Evolutionary conservation across 768 basidiomycete genomes (phyloP).

Genomic region (Serendipita sp.): DNA sequence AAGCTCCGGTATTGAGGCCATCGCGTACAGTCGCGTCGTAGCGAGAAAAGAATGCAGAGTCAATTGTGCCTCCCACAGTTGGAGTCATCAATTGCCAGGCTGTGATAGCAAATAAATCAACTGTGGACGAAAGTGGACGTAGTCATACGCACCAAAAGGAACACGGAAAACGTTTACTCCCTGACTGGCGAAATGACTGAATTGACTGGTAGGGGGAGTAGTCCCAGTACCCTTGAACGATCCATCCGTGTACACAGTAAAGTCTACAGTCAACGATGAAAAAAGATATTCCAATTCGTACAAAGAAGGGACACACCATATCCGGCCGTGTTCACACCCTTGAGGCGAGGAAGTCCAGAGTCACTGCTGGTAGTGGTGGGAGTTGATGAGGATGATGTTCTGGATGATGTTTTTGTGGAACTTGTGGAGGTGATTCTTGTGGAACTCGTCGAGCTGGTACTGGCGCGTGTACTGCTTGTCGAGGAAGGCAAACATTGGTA

Average conservation of each 20-base stretch:
- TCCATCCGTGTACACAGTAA: constrained; percentile 22
- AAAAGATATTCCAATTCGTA: constrained; percentile 13
- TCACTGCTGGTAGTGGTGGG: no score
- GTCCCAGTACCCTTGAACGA: constrained; percentile 27
- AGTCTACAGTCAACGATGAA: not conserved
- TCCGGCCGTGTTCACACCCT: constrained; percentile 35
- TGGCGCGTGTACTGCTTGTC: no score
- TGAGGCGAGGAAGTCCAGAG: constrained; percentile 22
- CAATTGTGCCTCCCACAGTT: constrained; percentile 31
- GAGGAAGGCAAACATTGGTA: no score
- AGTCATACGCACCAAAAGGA: constrained; percentile 18
- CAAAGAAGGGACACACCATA: constrained; percentile 19
- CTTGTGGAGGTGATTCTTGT: no score
- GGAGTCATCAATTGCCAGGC: constrained; percentile 41
- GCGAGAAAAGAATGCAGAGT: constrained; percentile 27
- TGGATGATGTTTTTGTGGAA: no score
- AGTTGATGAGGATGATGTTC: no score
- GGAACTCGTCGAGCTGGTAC: no score
- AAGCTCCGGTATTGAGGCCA: constrained; percentile 27
- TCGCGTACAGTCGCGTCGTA: constrained; percentile 37
- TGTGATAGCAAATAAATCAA: constrained; percentile 12
- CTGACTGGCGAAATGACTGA: constrained; percentile 31
- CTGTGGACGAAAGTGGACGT: constrained; percentile 9
- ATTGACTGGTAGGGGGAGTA: constrained; percentile 29
- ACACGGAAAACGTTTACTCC: constrained; percentile 36